Conservation (phyloP, 352 stramenopile species). For the Phytophthora colocasiae region DNA sequence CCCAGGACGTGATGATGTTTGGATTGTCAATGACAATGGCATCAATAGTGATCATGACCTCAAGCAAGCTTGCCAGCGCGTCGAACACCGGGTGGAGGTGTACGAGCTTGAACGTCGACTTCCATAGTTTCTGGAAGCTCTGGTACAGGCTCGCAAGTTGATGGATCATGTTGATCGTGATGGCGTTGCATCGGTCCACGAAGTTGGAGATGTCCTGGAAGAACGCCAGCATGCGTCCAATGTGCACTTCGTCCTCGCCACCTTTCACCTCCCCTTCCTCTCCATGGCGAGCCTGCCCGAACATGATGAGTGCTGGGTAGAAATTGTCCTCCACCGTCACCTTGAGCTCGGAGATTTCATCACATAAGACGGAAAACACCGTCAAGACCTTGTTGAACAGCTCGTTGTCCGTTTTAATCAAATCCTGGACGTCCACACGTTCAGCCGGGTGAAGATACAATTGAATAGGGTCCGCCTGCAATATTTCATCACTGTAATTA, state of each 20-base stretch:
- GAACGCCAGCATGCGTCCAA: conserved; percentile 89
- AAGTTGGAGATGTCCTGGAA: conserved; percentile 93
- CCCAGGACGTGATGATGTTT: conserved; percentile 86
- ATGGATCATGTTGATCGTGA: conserved; percentile 92
- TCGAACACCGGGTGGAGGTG: conserved; percentile 86
- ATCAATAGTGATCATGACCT: conserved; percentile 91
- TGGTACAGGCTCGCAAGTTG: conserved; percentile 90
- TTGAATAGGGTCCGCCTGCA: conserved; percentile 83
- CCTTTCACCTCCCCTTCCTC: conserved; percentile 75
- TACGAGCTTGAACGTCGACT: conserved; percentile 89
- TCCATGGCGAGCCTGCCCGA: conserved; percentile 78
- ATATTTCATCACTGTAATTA: conserved; percentile 8
- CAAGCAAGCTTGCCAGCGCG: conserved; percentile 76
- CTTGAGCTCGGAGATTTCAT: conserved; percentile 92
- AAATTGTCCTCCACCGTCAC: conserved; percentile 92
- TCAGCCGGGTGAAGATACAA: conserved; percentile 84
- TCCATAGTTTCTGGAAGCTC: conserved; percentile 89
- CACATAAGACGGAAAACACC: conserved; percentile 89
- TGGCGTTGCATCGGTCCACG: conserved; percentile 88
- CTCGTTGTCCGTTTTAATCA: conserved; percentile 91
- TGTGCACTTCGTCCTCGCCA: conserved; percentile 84
- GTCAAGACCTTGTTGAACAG: conserved; percentile 91
- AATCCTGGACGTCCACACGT: conserved; percentile 87
- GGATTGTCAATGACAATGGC: conserved; percentile 90
- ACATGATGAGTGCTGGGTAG: conserved; percentile 90